These are phyloP conservation scores for Kurtzmaniella cleridarum DNA, from an alignment of 805 yeast species.

Conservation along the genomic window DNA sequence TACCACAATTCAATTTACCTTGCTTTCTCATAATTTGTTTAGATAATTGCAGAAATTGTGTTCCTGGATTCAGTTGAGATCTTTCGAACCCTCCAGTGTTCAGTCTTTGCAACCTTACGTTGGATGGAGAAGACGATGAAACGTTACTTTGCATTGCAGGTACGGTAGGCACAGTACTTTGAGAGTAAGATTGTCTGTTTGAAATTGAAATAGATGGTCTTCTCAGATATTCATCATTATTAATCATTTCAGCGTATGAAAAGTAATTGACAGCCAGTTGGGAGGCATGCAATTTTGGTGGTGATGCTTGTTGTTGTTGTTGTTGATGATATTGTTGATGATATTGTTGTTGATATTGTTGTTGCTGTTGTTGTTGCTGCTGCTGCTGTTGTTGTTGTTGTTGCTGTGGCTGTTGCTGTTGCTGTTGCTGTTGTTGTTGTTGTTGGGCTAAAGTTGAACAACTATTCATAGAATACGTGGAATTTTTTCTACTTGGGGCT, in stretches of 20 bases:
- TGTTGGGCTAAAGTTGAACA: constrained; percentile 2
- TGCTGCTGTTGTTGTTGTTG: constrained; percentile 7
- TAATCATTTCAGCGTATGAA: constrained; percentile 76
- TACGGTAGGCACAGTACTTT: constrained; percentile 26
- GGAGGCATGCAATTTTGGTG: constrained; percentile 34
- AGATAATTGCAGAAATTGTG: constrained; percentile 17
- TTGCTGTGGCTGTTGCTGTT: constrained; percentile 6
- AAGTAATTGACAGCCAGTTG: constrained; percentile 48
- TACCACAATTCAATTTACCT: background rate
- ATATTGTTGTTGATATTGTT: constrained; percentile 3
- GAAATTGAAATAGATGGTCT: constrained; percentile 44
- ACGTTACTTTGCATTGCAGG: background rate
- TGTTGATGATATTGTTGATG: constrained; percentile 17
- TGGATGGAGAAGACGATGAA: background rate
- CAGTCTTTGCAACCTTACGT: background rate
- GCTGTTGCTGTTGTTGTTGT: constrained; percentile 8
- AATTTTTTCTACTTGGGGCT: constrained; percentile 36
- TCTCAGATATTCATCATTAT: constrained; percentile 59
- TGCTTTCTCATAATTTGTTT: constrained; percentile 15
- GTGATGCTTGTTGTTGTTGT: constrained; percentile 22
- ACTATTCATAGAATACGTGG: constrained; percentile 20
- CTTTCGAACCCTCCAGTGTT: constrained; percentile 3
- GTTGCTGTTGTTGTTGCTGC: constrained; percentile 6
- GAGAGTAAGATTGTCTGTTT: constrained; percentile 29
- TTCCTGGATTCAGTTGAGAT: constrained; percentile 2